These are phyloP conservation scores for Tardiomyces depauwii DNA, from an alignment of 1,139 yeast species.

Conservation along the genomic window DNA sequence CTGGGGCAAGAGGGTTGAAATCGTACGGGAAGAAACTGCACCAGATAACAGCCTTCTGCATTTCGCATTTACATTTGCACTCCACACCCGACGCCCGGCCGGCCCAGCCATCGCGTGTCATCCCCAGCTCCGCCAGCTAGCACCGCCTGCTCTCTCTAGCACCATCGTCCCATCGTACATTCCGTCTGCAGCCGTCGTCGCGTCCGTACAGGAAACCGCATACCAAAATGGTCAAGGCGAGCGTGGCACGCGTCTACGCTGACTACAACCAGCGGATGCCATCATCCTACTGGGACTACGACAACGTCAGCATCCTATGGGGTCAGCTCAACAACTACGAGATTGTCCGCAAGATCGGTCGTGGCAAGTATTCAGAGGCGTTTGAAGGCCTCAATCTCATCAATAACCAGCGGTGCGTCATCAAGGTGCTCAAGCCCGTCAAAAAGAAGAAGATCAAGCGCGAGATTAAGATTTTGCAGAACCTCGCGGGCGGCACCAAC, in stretches of 20 bases:
- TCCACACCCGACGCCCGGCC: too few species aligned
- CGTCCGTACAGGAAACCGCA: background rate
- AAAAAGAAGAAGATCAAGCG: conserved; percentile 93
- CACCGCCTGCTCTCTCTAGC: background rate
- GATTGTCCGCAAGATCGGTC: conserved; percentile 82
- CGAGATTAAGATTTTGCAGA: conserved; percentile 86
- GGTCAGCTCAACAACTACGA: conserved; percentile 73
- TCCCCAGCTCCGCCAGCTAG: background rate
- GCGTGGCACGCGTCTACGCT: conserved; percentile 74
- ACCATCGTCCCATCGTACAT: background rate
- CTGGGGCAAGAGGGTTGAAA: too few species aligned
- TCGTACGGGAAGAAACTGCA: too few species aligned
- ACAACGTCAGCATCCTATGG: conserved; percentile 41
- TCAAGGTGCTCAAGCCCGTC: conserved; percentile 94
- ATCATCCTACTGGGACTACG: conserved; percentile 87
- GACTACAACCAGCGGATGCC: conserved; percentile 76
- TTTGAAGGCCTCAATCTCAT: conserved; percentile 63
- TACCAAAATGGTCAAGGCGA: background rate
- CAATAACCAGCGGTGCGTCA: conserved; percentile 41
- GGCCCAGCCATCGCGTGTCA: background rate
- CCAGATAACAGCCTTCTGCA: too few species aligned
- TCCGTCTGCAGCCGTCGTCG: background rate
- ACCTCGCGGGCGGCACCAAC: conserved; percentile 79
- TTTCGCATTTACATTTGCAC: too few species aligned
- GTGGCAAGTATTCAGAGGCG: conserved; percentile 97